Evolutionary conservation across 129 eudicot species (phyloP).

Genomic region (Silybum marianum): DNA sequence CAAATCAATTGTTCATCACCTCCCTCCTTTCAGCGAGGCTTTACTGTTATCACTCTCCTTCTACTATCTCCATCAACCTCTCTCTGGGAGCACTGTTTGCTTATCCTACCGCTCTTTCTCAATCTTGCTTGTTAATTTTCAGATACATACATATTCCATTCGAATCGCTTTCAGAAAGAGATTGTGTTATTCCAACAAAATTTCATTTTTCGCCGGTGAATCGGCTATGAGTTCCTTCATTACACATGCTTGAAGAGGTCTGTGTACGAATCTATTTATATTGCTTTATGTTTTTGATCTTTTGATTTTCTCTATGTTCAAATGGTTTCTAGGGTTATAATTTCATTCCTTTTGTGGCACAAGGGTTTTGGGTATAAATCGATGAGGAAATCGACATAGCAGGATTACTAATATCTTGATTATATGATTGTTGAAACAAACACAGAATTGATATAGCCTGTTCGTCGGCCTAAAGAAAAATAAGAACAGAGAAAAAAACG

Average conservation of each 20-base stretch:
- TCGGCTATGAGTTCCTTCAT: constrained; percentile 17
- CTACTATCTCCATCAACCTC: not conserved
- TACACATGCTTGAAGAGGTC: constrained; percentile 17
- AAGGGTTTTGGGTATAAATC: constrained; percentile 16
- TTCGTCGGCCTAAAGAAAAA: not conserved
- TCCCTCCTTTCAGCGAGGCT: not conserved
- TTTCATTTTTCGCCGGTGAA: not conserved
- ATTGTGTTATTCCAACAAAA: not conserved
- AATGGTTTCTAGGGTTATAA: constrained; percentile 16
- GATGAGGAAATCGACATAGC: not conserved
- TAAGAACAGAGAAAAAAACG: constrained; percentile 2
- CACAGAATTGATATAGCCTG: not conserved
- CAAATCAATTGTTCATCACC: not conserved
- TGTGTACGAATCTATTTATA: not conserved
- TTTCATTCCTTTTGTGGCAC: not conserved
- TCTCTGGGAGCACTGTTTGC: not conserved
- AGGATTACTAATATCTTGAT: not conserved
- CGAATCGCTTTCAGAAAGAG: not conserved
- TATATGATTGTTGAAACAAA: constrained; percentile 4
- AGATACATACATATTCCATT: not conserved
- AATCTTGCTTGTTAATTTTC: not conserved
- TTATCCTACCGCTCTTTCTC: not conserved
- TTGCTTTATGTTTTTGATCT: not conserved
- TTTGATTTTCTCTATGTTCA: not conserved
- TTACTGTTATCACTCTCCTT: not conserved